phyloP scores from a whole-genome alignment of 192 early-diverging fungal species.

The Gonapodya prolifera region DNA sequence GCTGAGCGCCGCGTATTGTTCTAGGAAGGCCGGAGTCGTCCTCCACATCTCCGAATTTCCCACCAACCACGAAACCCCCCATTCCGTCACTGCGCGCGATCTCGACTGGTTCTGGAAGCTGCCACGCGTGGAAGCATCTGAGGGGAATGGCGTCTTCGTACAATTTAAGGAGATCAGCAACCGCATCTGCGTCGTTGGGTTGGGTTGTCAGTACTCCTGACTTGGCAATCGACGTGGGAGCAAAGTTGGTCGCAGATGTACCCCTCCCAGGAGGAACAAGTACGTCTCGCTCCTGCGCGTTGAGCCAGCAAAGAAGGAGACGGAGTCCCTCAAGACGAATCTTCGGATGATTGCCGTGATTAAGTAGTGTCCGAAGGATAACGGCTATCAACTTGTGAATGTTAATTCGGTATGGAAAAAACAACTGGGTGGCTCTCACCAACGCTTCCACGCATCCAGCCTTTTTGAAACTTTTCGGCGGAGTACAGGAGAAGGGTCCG shows the following conservation, averaged over 20 bases:
- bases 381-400: slow-evolving; percentile 26
- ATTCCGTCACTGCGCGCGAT: not conserved
- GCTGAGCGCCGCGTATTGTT: not conserved
- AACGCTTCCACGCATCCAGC: slow-evolving; percentile 58
- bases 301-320: slow-evolving; percentile 59
- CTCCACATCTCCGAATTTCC: not conserved
- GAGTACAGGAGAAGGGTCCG: slow-evolving; percentile 54
- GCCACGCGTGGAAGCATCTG: not conserved
- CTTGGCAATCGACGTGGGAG: not conserved
- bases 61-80: not conserved
- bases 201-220: not conserved
- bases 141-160: slow-evolving; percentile 3
- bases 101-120: not conserved
- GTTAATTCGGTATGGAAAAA: slow-evolving; percentile 4
- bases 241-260: slow-evolving; percentile 15
- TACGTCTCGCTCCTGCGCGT: slow-evolving; percentile 46
- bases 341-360: slow-evolving; percentile 51
- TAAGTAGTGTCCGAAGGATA: slow-evolving; percentile 48
- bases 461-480: slow-evolving; percentile 52
- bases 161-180: not conserved
- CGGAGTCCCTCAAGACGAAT: slow-evolving; percentile 59
- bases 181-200: not conserved
- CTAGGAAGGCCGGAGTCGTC: not conserved
- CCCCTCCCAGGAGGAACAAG: slow-evolving; percentile 50
- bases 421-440: slow-evolving; percentile 23